Base-by-base conservation (phyloP, 352 stramenopile genomes). In the Pythium scleroteichum region DNA sequence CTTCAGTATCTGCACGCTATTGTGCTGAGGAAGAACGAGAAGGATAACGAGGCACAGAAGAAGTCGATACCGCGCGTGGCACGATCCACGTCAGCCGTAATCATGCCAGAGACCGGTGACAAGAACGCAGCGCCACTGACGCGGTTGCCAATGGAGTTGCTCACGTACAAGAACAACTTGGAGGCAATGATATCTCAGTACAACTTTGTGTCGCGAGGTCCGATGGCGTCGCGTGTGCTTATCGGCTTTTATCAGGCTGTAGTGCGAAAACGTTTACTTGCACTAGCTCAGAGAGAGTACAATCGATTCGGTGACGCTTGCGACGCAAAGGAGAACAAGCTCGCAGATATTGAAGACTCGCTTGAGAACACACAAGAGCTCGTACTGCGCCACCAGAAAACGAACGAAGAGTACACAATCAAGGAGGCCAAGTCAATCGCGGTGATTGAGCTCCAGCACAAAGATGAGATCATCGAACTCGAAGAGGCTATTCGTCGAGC, bases 101-200 rank as follows among this genome's bases (percentile, higher is more conserved):
- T 88, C 56, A 66, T 80, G 22, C 54, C 81, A 38, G 63, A 66
- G 16, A 64, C 57, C 10, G 62, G 49, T 20, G 61, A 53, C 40
- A 69, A 70, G 38, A 60, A 69, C 29, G 53, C 57, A 0, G 53
- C 64, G 10, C 72, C 74, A 23, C 51, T 82, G 42, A 82, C 72
- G 3, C 75, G 70, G 61, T 69, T 92, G 17, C 82, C 82, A 9
- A 62, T 89, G 20, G 78, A 92, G 59, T 52, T 92, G 39, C 33
- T 92, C 39, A 87, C 82, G 5, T 92, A 92, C 70, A 88, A 90
- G 61, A 87, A 72, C 59, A 92, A 92, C 33, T 38, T 92, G 4
- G 82, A 92, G 42, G 82, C 82, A 10, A 82, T 92, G 75, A 66
- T 88, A 13, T 92, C 82, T 2, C 82, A 92, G 55, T 92, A 90